Evolutionary conservation across 2,329 filamentous ascomycete species (phyloP).

Genomic region (Ophiostoma sp.): DNA sequence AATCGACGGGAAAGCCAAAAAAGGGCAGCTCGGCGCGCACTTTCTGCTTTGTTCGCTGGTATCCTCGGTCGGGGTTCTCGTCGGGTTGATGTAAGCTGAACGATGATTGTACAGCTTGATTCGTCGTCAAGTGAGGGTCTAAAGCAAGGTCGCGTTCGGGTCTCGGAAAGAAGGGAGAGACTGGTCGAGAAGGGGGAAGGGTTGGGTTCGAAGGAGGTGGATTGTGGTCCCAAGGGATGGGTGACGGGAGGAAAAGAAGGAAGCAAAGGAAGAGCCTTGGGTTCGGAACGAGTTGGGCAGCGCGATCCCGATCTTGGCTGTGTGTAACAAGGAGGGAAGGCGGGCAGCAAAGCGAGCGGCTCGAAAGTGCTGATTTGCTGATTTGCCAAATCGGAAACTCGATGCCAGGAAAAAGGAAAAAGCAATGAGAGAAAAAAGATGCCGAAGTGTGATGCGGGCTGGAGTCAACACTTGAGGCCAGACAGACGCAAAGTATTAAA

Average conservation of each 20-base stretch:
- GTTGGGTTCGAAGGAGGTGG: neutral
- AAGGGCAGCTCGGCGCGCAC: neutral
- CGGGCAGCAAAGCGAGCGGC: neutral
- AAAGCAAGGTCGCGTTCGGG: neutral
- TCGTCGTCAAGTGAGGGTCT: neutral
- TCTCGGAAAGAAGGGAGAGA: neutral
- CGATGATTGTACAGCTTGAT: neutral
- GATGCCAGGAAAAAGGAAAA: neutral
- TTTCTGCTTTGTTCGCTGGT: neutral
- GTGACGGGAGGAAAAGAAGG: neutral
- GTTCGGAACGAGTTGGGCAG: constrained; percentile 1
- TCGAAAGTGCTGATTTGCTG: neutral
- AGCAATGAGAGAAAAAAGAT: neutral
- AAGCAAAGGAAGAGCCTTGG: neutral
- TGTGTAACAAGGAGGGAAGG: neutral
- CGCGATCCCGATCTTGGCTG: neutral
- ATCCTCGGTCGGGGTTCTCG: neutral
- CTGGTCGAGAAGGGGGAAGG: neutral
- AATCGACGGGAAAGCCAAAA: neutral
- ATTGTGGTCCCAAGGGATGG: constrained; percentile 5
- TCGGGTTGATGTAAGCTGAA: neutral
- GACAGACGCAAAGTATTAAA: neutral
- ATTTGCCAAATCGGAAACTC: neutral
- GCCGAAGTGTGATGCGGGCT: neutral
- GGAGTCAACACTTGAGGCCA: neutral